phyloP scores from a whole-genome alignment of 1,284 basidiomycete genomes.

The Apiotrichum montevideense region DNA sequence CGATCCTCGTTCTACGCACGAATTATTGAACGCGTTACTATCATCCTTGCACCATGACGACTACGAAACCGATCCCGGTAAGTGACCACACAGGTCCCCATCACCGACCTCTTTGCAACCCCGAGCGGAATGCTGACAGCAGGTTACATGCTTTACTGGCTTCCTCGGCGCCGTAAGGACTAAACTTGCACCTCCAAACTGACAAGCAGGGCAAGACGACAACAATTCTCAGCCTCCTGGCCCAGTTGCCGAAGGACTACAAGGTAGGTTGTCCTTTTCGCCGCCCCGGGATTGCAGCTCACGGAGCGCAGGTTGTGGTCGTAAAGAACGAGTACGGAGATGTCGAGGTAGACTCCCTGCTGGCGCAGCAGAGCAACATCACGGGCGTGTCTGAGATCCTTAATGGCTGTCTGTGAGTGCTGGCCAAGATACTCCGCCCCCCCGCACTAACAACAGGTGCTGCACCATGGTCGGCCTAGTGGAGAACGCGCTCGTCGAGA shows the following conservation, averaged over 20 bases:
- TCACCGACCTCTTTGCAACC: no score
- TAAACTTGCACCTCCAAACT: neutral
- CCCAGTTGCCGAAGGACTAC: slow-evolving; percentile 71
- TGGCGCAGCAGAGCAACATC: slow-evolving; percentile 73
- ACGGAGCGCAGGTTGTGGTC: slow-evolving; percentile 58
- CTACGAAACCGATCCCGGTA: no score
- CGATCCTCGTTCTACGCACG: no score
- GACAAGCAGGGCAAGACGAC: slow-evolving; percentile 47
- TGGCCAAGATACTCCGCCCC: no score
- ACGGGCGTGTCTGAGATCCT: slow-evolving; percentile 81
- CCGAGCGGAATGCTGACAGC: neutral
- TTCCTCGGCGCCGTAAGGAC: slow-evolving; percentile 50
- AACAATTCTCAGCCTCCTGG: slow-evolving; percentile 73
- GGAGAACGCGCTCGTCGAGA: slow-evolving; percentile 78
- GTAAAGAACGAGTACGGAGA: slow-evolving; percentile 57
- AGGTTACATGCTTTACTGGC: slow-evolving; percentile 75
- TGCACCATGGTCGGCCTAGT: slow-evolving; percentile 87
- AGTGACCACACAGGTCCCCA: no score
- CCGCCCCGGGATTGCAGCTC: neutral
- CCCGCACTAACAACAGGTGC: slow-evolving; percentile 54
- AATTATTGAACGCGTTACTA: no score
- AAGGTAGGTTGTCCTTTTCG: slow-evolving; percentile 17
- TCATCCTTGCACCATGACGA: no score
- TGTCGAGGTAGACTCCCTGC: slow-evolving; percentile 68
- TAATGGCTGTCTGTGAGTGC: slow-evolving; percentile 78